These are phyloP conservation scores for Podosphaera xanthii DNA, from an alignment of 2,329 filamentous ascomycete genomes.

Conservation along the genomic window DNA sequence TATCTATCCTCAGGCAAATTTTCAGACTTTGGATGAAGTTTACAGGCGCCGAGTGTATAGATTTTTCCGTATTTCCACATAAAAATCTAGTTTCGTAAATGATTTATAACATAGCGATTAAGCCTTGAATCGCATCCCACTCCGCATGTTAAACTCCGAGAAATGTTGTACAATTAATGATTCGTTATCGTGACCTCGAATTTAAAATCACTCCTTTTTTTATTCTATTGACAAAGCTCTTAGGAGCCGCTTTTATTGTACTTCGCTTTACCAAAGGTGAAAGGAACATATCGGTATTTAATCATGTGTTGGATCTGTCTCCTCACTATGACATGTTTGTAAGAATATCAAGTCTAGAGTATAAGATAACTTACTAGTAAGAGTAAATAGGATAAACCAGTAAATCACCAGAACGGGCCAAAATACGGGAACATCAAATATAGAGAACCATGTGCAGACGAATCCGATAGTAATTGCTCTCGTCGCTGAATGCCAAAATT, in stretches of 20 bases:
- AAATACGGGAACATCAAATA: conserved; percentile 96
- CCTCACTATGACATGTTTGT: conserved; percentile 42
- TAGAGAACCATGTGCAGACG: conserved; percentile 70
- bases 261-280: conserved; percentile 71
- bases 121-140: too few relatives aligned
- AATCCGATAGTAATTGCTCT: conserved; percentile 68
- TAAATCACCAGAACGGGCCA: conserved; percentile 97
- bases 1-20: too few relatives aligned
- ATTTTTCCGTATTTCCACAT: too few relatives aligned
- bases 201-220: too few relatives aligned
- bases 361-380: conserved; percentile 53
- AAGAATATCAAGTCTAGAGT: background rate
- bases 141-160: too few relatives aligned
- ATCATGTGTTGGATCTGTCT: conserved; percentile 99
- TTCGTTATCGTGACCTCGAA: too few relatives aligned
- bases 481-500: conserved; percentile 97
- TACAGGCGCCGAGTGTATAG: too few relatives aligned
- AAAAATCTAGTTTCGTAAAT: too few relatives aligned
- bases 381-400: conserved; percentile 87
- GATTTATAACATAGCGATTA: too few relatives aligned
- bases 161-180: too few relatives aligned
- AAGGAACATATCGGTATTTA: conserved; percentile 96
- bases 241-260: conserved; percentile 40
- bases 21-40: too few relatives aligned
- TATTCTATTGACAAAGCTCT: conserved; percentile 1